Percentiles rank a stretch among this genome's conserved stretches.
These are phyloP conservation scores for Fusarium stilboides DNA, from an alignment of 2,329 filamentous ascomycete species.

Conservation along the genomic window DNA sequence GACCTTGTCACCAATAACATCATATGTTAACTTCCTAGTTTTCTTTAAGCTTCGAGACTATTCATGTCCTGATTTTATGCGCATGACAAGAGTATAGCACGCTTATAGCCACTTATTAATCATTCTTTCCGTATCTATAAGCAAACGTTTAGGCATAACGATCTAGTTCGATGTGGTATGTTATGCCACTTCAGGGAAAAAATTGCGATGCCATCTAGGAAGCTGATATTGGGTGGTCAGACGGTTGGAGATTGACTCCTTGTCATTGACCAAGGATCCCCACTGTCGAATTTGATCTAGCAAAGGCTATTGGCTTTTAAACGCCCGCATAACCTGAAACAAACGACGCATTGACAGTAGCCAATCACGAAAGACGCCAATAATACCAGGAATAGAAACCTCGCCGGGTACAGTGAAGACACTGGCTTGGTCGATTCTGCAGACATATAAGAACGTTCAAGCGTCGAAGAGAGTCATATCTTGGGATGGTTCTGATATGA, in stretches of 20 bases:
- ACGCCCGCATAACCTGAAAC: conserved; percentile 57
- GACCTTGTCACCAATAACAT: background rate
- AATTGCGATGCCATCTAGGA: background rate
- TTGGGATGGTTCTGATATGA: no score
- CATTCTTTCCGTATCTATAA: background rate
- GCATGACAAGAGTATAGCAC: background rate
- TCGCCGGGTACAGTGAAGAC: conserved; percentile 13
- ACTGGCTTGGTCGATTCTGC: conserved; percentile 10
- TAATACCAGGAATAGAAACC: conserved; percentile 49
- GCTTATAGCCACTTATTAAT: background rate
- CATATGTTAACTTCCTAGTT: background rate
- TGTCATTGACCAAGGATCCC: conserved; percentile 22
- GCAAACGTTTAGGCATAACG: background rate
- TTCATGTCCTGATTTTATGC: background rate
- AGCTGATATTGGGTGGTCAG: conserved; percentile 28
- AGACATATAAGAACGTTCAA: conserved; percentile 15
- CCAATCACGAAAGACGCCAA: conserved; percentile 45
- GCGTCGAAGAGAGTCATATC: background rate
- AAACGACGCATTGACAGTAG: conserved; percentile 49
- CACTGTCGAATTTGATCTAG: conserved; percentile 25
- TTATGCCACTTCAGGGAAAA: background rate
- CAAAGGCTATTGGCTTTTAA: conserved; percentile 50
- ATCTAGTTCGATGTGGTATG: background rate
- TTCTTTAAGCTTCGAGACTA: background rate
- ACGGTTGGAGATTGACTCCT: conserved; percentile 18